A percentile compares a stretch with the other conserved stretches of the same genome.
Conservation (phyloP, 2,329 filamentous ascomycete species). For the Penicillium sp. region DNA sequence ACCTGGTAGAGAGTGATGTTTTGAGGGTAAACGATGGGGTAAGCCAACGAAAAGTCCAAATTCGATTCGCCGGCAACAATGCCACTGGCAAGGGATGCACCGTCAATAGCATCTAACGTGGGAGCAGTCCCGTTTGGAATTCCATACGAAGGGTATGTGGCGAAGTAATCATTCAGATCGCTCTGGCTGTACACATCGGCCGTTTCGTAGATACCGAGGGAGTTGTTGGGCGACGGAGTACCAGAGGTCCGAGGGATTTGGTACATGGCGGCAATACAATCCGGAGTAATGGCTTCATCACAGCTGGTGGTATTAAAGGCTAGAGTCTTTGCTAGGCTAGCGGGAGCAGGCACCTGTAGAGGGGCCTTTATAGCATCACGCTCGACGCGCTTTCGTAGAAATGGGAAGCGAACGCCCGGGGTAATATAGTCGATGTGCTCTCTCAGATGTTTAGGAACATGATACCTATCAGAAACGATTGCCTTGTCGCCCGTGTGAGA, state of each 20-base stretch:
- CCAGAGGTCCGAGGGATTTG: conserved; percentile 39
- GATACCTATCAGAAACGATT: conserved; percentile 42
- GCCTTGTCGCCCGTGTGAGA: conserved; percentile 23
- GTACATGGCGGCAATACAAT: conserved; percentile 52
- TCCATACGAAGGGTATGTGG: conserved; percentile 36
- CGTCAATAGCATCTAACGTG: conserved; percentile 45
- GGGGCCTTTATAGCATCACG: conserved; percentile 16
- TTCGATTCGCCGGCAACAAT: conserved; percentile 46
- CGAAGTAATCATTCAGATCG: conserved; percentile 49
- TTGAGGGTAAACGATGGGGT: conserved; percentile 52
- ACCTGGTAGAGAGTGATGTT: conserved; percentile 47
- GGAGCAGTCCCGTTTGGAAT: conserved; percentile 45
- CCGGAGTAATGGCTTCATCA: conserved; percentile 54
- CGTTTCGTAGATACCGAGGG: conserved; percentile 52
- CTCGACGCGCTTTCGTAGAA: conserved; percentile 21
- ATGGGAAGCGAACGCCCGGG: conserved; percentile 51
- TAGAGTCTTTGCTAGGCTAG: not conserved
- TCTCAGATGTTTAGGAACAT: conserved; percentile 46
- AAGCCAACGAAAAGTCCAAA: conserved; percentile 55
- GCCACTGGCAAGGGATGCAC: conserved; percentile 38
- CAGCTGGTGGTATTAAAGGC: conserved; percentile 33
- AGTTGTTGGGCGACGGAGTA: conserved; percentile 42
- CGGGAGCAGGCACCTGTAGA: not conserved
- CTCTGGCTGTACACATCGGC: conserved; percentile 50
- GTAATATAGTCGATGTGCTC: conserved; percentile 56